Evolutionary conservation across 441 rosid species (phyloP).

Genomic region (Croton laevigatus): DNA sequence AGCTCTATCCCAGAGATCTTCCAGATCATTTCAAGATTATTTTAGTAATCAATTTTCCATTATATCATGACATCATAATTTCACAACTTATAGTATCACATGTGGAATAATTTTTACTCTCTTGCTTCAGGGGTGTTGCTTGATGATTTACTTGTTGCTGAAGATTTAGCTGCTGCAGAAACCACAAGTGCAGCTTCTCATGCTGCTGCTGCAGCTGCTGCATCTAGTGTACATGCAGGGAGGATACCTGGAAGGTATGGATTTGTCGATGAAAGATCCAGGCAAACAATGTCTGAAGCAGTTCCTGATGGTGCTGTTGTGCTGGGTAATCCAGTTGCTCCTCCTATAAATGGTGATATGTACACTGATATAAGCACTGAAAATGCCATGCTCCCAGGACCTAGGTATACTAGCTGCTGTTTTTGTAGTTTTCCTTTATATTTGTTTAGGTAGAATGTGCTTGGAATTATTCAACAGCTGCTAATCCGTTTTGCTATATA

Average conservation of each 20-base stretch:
- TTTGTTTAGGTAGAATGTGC: conserved; percentile 2
- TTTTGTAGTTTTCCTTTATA: conserved; percentile 3
- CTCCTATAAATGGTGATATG: conserved; percentile 88
- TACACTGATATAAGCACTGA: conserved; percentile 91
- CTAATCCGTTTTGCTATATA: conserved; percentile 32
- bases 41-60: neutral
- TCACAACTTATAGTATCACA: conserved; percentile 6
- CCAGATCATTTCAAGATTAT: conserved; percentile 1
- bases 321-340: conserved; percentile 91
- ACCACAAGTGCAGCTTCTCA: conserved; percentile 87
- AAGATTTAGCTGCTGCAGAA: conserved; percentile 92
- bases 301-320: conserved; percentile 87
- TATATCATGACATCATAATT: neutral
- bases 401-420: conserved; percentile 50
- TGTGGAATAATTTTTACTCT: conserved; percentile 13
- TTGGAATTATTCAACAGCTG: conserved; percentile 13
- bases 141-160: conserved; percentile 97
- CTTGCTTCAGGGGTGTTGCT: conserved; percentile 76
- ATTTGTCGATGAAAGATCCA: conserved; percentile 71
- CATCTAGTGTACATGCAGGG: conserved; percentile 55
- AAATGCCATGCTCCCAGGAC: conserved; percentile 77
- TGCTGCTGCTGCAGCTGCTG: conserved; percentile 85
- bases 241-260: conserved; percentile 72
- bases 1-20: neutral
- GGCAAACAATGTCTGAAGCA: conserved; percentile 58